phyloP scores from a whole-genome alignment of 805 yeast species.

The Saturnispora kantuleensis region DNA sequence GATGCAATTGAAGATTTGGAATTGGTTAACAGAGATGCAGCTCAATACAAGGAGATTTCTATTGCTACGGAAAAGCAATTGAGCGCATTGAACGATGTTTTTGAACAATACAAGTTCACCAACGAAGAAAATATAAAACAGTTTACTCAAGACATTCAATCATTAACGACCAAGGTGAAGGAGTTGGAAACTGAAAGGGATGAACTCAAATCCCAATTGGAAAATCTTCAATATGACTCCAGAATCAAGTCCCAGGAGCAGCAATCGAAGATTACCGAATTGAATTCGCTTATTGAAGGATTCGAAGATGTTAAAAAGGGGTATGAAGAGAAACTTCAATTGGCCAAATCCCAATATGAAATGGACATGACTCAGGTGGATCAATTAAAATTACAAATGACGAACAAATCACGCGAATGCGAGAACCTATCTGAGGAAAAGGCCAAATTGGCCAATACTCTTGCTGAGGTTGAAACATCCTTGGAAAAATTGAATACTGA shows the following conservation, averaged over 20 bases:
- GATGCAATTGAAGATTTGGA: slow-evolving; percentile 43
- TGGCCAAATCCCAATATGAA: slow-evolving; percentile 25
- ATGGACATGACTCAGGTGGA: slow-evolving; percentile 17
- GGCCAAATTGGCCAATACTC: slow-evolving; percentile 12
- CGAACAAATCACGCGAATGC: slow-evolving; percentile 12
- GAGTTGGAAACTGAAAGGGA: slow-evolving; percentile 11
- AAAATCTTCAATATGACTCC: slow-evolving; percentile 10
- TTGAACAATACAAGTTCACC: slow-evolving; percentile 34
- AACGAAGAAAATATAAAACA: slow-evolving; percentile 16
- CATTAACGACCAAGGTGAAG: slow-evolving; percentile 10
- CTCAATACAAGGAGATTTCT: slow-evolving; percentile 56
- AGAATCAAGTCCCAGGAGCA: slow-evolving; percentile 8
- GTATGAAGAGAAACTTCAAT: slow-evolving; percentile 24
- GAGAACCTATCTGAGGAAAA: too few species aligned
- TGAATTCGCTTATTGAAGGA: slow-evolving; percentile 18
- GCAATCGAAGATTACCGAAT: slow-evolving; percentile 17
- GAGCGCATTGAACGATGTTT: slow-evolving; percentile 41
- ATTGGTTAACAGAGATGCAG: slow-evolving; percentile 45
- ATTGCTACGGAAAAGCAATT: slow-evolving; percentile 59
- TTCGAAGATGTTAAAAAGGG: slow-evolving; percentile 21
- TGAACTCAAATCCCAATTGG: slow-evolving; percentile 11
- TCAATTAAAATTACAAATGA: slow-evolving; percentile 15
- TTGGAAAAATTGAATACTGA: slow-evolving; percentile 8
- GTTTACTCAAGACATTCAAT: slow-evolving; percentile 10
- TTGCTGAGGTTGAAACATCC: too few species aligned